Conservation (phyloP, 768 basidiomycete species). For the Tylopilus felleus region DNA sequence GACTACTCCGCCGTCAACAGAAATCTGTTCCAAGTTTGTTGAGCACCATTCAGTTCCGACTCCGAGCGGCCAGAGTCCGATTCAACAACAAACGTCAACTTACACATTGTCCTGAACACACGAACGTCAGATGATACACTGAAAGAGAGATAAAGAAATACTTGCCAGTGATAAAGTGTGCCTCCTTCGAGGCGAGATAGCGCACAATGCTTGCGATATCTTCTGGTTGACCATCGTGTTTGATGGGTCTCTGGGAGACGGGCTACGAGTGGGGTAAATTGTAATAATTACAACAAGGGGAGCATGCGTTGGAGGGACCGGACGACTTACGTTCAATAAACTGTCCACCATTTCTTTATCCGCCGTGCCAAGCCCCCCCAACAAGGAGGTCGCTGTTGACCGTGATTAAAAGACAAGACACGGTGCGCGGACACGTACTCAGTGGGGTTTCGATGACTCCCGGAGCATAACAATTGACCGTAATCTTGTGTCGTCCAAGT, state of each 20-base stretch:
- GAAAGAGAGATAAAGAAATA: neutral
- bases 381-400: neutral
- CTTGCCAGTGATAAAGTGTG: conserved; percentile 36
- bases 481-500: too few relatives aligned
- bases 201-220: conserved; percentile 37
- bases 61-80: neutral
- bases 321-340: conserved; percentile 4
- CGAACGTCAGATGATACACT: neutral
- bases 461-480: too few relatives aligned
- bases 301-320: neutral
- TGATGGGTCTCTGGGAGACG: neutral
- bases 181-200: conserved; percentile 36
- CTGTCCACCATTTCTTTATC: conserved; percentile 1
- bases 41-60: neutral
- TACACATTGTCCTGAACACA: neutral
- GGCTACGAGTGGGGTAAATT: neutral
- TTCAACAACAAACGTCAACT: too few relatives aligned
- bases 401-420: neutral
- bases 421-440: neutral
- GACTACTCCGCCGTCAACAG: conserved; percentile 16
- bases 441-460: too few relatives aligned
- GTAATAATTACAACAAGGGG: neutral
- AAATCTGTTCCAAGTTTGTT: conserved; percentile 9
- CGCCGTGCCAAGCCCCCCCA: neutral
- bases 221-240: conserved; percentile 26